Evolutionary conservation across 2,329 filamentous ascomycete genomes (phyloP), one percentile per base, ranked within the genome.

Genomic region (Penicillium psychrosexuale): DNA sequence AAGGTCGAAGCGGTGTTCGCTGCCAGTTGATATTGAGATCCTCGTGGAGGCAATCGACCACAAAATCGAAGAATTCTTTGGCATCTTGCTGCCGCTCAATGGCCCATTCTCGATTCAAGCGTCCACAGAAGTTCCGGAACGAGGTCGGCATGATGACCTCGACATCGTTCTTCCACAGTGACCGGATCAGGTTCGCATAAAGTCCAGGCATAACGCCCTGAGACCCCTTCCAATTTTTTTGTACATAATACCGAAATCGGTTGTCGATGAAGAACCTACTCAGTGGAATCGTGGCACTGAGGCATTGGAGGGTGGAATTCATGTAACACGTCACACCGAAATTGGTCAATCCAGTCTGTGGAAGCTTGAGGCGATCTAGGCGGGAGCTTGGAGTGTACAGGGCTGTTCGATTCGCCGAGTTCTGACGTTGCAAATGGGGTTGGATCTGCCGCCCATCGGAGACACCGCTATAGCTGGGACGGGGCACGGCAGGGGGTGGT

Each of bases 241-340:
- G 84, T 62, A 88, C 83, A 80, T 73, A 82, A 66, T 69, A 78
- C 63, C 69, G 82, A 74, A 74, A 90, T 66, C 68, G 88, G 68
- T 77, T 87, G 77, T 75, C 85, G 69, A 74, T 83, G 77, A 81
- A 96, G 81, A 75, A 84, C 74, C 67, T 83, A 68, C 82, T 83
- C 39, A 87, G 72, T 17, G 80, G 77, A 8, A 80, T 75, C 0
- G 91, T 93, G 1, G 86, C 87, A 55, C 89, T 88, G 17, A 97
- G 77, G 57, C 88, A 89, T 72, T 97, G 93, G 27, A 97, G 78
- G 0, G 87, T 87, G n/a, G 90, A 87, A 72, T 96, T 97, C 79
- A 94, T 91, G 69, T 96, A 97, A 70, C 93, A 97, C 61, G 89
- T 92, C 44, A 88, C 87, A 1, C 85, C 84, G 38, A 91, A 89